These are phyloP conservation scores for Fusarium coffeatum DNA, from an alignment of 2,329 filamentous ascomycete species.

Conservation along the genomic window DNA sequence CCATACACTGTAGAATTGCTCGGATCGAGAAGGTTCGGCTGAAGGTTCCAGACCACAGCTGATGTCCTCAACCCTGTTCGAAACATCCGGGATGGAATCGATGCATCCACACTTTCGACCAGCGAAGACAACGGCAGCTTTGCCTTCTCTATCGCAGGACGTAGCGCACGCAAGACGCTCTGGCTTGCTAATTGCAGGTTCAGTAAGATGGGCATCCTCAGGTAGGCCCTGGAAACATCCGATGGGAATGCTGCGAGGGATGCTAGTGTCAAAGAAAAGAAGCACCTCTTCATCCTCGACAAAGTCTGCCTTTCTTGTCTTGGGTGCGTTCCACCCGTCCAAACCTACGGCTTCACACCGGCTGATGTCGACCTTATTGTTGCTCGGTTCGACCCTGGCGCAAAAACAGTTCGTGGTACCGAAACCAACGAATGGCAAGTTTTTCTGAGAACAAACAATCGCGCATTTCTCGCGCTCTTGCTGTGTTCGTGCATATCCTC, in stretches of 20 bases:
- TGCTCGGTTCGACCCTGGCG: background rate
- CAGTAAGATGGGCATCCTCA: background rate
- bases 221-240: background rate
- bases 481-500: background rate
- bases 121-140: background rate
- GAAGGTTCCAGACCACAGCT: too few species aligned
- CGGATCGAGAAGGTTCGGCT: too few species aligned
- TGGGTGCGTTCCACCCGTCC: background rate
- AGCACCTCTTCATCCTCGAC: background rate
- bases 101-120: constrained; percentile 8
- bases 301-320: background rate
- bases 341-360: background rate
- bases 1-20: background rate
- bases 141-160: background rate
- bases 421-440: background rate
- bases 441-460: background rate
- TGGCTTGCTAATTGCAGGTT: background rate
- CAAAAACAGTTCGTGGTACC: background rate
- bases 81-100: accelerated
- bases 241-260: background rate
- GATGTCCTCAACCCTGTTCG: background rate
- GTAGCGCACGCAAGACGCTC: background rate
- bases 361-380: background rate
- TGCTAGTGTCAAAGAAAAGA: background rate
- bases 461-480: background rate